Evolutionary conservation across 306 rosid species (phyloP).

Genomic region (Inga laurina): DNA sequence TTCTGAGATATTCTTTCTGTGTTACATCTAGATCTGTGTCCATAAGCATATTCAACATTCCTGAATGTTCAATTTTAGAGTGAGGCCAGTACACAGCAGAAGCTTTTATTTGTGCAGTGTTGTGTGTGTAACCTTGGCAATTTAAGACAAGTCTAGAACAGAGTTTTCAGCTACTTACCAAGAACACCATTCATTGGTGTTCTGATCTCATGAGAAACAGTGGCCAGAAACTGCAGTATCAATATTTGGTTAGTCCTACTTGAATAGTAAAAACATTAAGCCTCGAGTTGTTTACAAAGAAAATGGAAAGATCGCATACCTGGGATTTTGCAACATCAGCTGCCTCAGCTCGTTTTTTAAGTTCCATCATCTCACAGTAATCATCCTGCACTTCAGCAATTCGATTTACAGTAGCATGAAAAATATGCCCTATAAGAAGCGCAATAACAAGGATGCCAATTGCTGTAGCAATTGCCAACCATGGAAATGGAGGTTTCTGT

Average conservation of each 20-base stretch:
- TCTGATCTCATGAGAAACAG: constrained; percentile 98
- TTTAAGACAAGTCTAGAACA: constrained; percentile 1
- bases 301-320: constrained; percentile 45
- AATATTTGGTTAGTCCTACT: constrained; percentile 33
- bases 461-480: constrained; percentile 77
- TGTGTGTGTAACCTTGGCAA: not conserved
- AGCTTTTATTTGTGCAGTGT: not conserved
- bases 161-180: constrained; percentile 55
- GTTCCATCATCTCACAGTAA: constrained; percentile 69
- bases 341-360: constrained; percentile 84
- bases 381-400: constrained; percentile 91
- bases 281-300: constrained; percentile 3
- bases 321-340: constrained; percentile 99
- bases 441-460: constrained; percentile 80
- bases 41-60: too few relatives aligned
- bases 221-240: constrained; percentile 85
- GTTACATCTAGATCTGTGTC: too few relatives aligned
- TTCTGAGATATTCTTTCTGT: too few relatives aligned
- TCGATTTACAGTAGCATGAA: too few relatives aligned
- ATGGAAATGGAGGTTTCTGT: constrained; percentile 87
- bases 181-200: constrained; percentile 99
- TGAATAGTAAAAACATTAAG: constrained; percentile 10
- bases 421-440: constrained; percentile 79
- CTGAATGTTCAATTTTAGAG: constrained; percentile 55
- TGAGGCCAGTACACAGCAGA: constrained; percentile 22